These are phyloP conservation scores for Pseudogymnoascus sp. DNA, from an alignment of 2,329 filamentous ascomycete species.

Conservation along the genomic window DNA sequence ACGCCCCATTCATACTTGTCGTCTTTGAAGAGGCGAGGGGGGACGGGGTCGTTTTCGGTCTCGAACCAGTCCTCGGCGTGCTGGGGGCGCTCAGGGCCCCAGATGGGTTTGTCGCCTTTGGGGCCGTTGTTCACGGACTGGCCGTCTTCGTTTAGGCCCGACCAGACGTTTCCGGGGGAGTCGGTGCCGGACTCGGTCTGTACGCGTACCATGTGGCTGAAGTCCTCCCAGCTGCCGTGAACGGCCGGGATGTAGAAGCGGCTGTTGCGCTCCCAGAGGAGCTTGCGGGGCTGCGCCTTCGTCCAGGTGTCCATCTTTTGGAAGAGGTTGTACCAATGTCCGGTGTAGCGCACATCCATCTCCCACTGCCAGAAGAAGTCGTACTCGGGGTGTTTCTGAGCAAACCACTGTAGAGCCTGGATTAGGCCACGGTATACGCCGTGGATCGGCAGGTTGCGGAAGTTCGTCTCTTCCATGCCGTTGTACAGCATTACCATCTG, in stretches of 20 bases:
- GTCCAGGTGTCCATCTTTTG: constrained; percentile 63
- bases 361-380: constrained; percentile 95
- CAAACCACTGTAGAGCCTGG: constrained; percentile 93
- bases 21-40: constrained; percentile 64
- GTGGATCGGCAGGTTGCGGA: constrained; percentile 66
- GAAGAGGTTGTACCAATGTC: constrained; percentile 73
- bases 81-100: constrained; percentile 71
- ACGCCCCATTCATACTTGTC: constrained; percentile 84
- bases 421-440: constrained; percentile 87
- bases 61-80: constrained; percentile 65
- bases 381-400: constrained; percentile 79
- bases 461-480: constrained; percentile 70
- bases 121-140: constrained; percentile 24
- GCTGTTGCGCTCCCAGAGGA: constrained; percentile 71
- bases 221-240: constrained; percentile 74
- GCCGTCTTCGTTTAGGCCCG: constrained; percentile 33
- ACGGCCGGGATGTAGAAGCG: constrained; percentile 71
- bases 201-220: constrained; percentile 66
- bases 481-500: constrained; percentile 91
- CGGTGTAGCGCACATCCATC: constrained; percentile 85
- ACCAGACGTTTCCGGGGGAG: constrained; percentile 61
- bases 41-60: constrained; percentile 62
- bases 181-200: constrained; percentile 64
- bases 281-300: constrained; percentile 65
- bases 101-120: constrained; percentile 57